A percentile compares a stretch with the other conserved stretches of the same genome.
Conservation (phyloP, 1,139 yeast genomes). For the Ashbya aceris region DNA sequence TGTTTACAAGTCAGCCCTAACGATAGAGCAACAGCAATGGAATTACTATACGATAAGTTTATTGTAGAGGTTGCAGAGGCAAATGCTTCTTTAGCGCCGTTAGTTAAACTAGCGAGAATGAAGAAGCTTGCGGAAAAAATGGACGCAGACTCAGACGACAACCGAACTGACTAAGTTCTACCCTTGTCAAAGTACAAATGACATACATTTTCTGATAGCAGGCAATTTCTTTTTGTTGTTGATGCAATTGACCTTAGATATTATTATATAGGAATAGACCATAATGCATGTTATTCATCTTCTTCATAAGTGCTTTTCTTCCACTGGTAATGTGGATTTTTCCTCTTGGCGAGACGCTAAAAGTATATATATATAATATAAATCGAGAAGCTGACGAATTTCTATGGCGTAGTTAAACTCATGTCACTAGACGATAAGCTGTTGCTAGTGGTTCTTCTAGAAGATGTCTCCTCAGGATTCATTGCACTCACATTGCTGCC, state of each 20-base stretch:
- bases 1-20: constrained; percentile 81
- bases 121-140: constrained; percentile 53
- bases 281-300: too few relatives aligned
- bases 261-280: too few relatives aligned
- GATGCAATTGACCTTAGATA: too few relatives aligned
- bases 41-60: constrained; percentile 64
- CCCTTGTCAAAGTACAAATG: background rate
- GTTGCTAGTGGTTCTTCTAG: background rate
- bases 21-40: constrained; percentile 71
- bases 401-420: constrained; percentile 9
- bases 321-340: too few relatives aligned
- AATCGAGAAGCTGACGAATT: too few relatives aligned
- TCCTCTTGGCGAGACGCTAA: background rate
- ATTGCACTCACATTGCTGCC: constrained; percentile 11
- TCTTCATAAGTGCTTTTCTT: too few relatives aligned
- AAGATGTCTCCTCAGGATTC: background rate
- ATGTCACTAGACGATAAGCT: constrained; percentile 9
- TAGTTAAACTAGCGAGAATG: constrained; percentile 79
- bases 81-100: constrained; percentile 68
- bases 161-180: background rate
- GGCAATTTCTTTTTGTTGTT: too few relatives aligned
- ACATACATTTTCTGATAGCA: too few relatives aligned
- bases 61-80: constrained; percentile 58
- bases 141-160: constrained; percentile 29
- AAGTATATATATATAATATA: too few relatives aligned